These are phyloP conservation scores for Henckelia pumila DNA, from an alignment of 257 asterid species.

Conservation along the genomic window DNA sequence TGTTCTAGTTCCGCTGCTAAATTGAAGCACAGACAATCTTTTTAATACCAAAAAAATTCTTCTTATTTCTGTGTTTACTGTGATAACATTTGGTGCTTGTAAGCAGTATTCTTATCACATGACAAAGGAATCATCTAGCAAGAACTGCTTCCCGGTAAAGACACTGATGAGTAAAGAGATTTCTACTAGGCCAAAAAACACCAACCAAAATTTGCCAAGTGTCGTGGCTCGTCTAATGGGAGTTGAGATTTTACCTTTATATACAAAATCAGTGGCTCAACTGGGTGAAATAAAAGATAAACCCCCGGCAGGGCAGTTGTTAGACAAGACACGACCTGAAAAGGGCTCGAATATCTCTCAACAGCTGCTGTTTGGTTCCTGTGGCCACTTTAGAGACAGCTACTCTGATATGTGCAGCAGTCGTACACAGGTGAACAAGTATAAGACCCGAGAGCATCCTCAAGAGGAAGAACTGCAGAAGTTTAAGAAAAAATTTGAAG, in stretches of 20 bases:
- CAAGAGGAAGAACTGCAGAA: constrained; percentile 94
- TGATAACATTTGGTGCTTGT: constrained; percentile 21
- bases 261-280: constrained; percentile 38
- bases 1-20: constrained; percentile 4
- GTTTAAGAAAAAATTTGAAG: constrained; percentile 93
- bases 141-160: constrained; percentile 48
- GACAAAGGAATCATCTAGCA: constrained; percentile 42
- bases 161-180: constrained; percentile 68
- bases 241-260: constrained; percentile 70
- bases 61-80: constrained; percentile 9
- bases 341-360: constrained; percentile 39
- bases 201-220: constrained; percentile 62
- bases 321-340: constrained; percentile 32
- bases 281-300: constrained; percentile 34
- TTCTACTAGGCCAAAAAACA: constrained; percentile 44
- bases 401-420: constrained; percentile 33
- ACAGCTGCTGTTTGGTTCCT: constrained; percentile 37
- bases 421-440: constrained; percentile 39
- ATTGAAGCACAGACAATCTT: not conserved
- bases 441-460: constrained; percentile 83
- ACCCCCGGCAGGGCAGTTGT: constrained; percentile 28
- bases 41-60: constrained; percentile 4
- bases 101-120: constrained; percentile 56
- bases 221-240: constrained; percentile 99
- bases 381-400: constrained; percentile 35